Percentiles rank a stretch among this genome's conserved stretches.
Evolutionary conservation across 441 rosid species (phyloP).

Genomic region (Rhodomyrtus psidioides): DNA sequence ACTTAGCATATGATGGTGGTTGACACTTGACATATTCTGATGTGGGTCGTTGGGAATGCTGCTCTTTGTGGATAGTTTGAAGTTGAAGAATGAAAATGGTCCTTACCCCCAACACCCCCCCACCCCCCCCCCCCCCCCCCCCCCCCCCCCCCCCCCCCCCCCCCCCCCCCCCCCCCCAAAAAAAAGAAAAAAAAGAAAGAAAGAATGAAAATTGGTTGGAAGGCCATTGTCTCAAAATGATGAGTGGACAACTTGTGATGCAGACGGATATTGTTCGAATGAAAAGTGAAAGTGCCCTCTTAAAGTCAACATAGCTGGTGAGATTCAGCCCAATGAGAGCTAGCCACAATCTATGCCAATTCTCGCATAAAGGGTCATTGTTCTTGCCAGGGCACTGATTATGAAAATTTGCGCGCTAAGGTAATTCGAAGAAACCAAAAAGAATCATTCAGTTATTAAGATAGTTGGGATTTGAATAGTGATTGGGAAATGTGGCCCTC

Average conservation of each 20-base stretch:
- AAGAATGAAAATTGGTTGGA: constrained; percentile 24
- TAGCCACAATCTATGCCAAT: not conserved
- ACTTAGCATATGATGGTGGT: not conserved
- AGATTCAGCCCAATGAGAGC: not conserved
- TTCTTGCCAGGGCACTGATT: not conserved
- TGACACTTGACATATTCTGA: not conserved
- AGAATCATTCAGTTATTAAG: not conserved
- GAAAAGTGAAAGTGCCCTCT: not conserved
- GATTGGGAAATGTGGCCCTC: not conserved
- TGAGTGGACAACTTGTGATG: not conserved
- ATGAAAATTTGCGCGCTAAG: not conserved
- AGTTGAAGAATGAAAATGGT: constrained; percentile 24
- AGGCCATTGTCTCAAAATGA: constrained; percentile 18
- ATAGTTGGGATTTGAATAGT: not conserved
- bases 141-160: no score
- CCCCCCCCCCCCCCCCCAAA: no score
- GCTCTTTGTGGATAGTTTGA: constrained; percentile 21
- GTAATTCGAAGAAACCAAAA: not conserved
- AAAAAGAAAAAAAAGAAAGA: no score
- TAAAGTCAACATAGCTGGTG: not conserved
- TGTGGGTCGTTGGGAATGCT: not conserved
- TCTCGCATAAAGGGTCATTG: not conserved
- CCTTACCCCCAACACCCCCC: no score
- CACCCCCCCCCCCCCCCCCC: no score
- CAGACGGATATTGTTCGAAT: not conserved